Evolutionary conservation across 208 protist genomes (phyloP), one percentile per base, ranked within the genome.

Genomic region (Acanthamoeba sp.): DNA sequence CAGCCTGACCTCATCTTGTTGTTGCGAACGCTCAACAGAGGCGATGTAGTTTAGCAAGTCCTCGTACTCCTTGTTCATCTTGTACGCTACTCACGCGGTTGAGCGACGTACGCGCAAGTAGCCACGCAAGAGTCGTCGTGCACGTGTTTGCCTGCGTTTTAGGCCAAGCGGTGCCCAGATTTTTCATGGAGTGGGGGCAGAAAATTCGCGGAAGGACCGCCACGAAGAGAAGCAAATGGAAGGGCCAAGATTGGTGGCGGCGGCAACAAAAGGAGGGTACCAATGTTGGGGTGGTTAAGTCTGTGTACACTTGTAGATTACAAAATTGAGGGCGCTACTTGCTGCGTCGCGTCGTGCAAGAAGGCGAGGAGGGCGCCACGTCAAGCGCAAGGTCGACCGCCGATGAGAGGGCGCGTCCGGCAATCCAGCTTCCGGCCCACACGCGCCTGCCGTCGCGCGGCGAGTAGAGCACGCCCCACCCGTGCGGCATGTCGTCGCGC

Each of bases 31-130:
- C 55, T 90, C 84, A 32, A 90, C 1, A 0, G 45, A 36, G n/a
- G 52, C 18, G 84, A 90, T 90, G 52, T 90, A 69, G 84, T 59
- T 69, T 0, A 90, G 55, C 84, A 90, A 32, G 1, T 69, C 52
- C 7, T 90, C 84, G 84, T 71, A 90, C 84, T 59, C 84, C 84
- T 90, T 84, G 73, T 84, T 84, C 73, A 84, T 84, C 20, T 32
- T 80, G 16, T 16, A 55, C 48, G 55, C 55, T n/a, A n/a, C n/a
- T n/a, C n/a, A n/a, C n/a, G n/a, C n/a, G n/a, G n/a, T n/a, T n/a
- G n/a, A n/a, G n/a, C n/a, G n/a, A n/a, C n/a, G n/a, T n/a, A n/a
- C n/a, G n/a, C n/a, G n/a, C n/a, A n/a, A n/a, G n/a, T n/a, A n/a
- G n/a, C n/a, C n/a, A n/a, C n/a, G n/a, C n/a, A n/a, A n/a, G n/a